Evolutionary conservation across 2,329 filamentous ascomycete genomes (phyloP).

Genomic region (Phyllosticta citrichinensis): DNA sequence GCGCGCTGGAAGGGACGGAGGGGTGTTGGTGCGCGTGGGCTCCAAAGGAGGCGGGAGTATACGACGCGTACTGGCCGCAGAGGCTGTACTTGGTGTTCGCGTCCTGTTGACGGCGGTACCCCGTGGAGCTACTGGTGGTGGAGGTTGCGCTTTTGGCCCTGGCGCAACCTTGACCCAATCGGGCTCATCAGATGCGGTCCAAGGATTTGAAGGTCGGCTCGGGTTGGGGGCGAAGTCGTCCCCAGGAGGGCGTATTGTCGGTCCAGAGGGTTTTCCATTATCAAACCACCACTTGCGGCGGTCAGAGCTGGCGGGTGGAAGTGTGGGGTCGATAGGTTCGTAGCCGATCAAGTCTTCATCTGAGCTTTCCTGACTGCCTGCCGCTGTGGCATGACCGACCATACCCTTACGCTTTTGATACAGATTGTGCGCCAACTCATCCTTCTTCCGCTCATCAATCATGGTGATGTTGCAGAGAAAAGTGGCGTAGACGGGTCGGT

Average conservation of each 20-base stretch:
- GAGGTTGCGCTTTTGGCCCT: neutral
- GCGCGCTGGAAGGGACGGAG: conserved; percentile 2
- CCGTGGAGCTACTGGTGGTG: conserved; percentile 1
- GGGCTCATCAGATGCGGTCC: conserved; percentile 59
- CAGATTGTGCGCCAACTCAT: conserved; percentile 61
- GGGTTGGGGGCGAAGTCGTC: conserved; percentile 59
- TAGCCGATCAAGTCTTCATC: conserved; percentile 71
- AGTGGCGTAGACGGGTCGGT: conserved; percentile 84
- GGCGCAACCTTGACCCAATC: conserved; percentile 62
- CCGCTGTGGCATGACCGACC: conserved; percentile 53
- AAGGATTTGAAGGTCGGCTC: conserved; percentile 70
- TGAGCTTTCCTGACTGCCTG: conserved; percentile 47
- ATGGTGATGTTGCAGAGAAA: conserved; percentile 79
- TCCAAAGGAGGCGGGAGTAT: conserved; percentile 11
- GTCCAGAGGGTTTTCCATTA: conserved; percentile 62
- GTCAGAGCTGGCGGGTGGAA: conserved; percentile 54
- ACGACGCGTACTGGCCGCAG: conserved; percentile 16
- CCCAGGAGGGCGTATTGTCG: conserved; percentile 57
- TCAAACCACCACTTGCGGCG: conserved; percentile 57
- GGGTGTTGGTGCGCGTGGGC: neutral
- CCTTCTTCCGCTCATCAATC: conserved; percentile 64
- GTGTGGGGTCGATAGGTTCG: conserved; percentile 70
- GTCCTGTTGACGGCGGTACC: neutral
- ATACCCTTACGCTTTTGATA: conserved; percentile 60
- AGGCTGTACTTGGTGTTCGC: conserved; percentile 3